Conservation (phyloP, 2,329 filamentous ascomycete species). For the Orbilia javanica region DNA sequence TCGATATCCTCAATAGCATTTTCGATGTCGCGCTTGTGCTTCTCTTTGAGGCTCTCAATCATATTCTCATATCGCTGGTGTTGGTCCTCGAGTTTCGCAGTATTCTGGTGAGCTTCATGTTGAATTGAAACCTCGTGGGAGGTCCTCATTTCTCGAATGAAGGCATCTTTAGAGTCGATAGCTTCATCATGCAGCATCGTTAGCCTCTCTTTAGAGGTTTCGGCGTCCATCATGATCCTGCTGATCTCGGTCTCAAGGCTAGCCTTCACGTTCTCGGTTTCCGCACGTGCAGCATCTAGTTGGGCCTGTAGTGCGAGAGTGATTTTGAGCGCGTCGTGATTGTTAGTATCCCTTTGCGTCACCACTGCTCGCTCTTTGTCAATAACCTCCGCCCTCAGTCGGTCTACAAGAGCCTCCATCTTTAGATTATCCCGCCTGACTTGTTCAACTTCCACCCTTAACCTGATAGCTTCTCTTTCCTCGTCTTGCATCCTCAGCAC, state of each 20-base stretch:
- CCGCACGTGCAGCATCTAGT: slow-evolving; percentile 83
- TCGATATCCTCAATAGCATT: slow-evolving; percentile 85
- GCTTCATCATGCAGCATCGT: slow-evolving; percentile 88
- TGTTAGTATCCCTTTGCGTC: slow-evolving; percentile 82
- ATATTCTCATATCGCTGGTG: slow-evolving; percentile 75
- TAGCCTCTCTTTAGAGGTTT: slow-evolving; percentile 82
- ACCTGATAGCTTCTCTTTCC: slow-evolving; percentile 73
- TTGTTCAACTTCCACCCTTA: slow-evolving; percentile 58
- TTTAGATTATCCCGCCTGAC: slow-evolving; percentile 59
- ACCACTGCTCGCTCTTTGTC: slow-evolving; percentile 68
- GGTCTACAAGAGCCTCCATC: slow-evolving; percentile 69
- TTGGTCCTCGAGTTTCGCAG: slow-evolving; percentile 71
- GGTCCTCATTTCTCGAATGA: slow-evolving; percentile 68
- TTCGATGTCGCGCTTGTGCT: slow-evolving; percentile 79
- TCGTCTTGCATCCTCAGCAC: slow-evolving; percentile 75
- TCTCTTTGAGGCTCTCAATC: slow-evolving; percentile 79
- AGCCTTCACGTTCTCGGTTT: slow-evolving; percentile 84
- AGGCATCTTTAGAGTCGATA: slow-evolving; percentile 75
- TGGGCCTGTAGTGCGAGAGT: slow-evolving; percentile 83
- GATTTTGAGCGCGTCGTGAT: slow-evolving; percentile 83
- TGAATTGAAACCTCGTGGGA: slow-evolving; percentile 67
- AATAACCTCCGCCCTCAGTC: slow-evolving; percentile 66
- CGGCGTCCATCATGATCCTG: slow-evolving; percentile 80
- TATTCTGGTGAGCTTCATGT: slow-evolving; percentile 70
- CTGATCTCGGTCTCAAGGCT: slow-evolving; percentile 88